phyloP scores from a whole-genome alignment of 2,329 filamentous ascomycete genomes.

The Penicillium sp. region DNA sequence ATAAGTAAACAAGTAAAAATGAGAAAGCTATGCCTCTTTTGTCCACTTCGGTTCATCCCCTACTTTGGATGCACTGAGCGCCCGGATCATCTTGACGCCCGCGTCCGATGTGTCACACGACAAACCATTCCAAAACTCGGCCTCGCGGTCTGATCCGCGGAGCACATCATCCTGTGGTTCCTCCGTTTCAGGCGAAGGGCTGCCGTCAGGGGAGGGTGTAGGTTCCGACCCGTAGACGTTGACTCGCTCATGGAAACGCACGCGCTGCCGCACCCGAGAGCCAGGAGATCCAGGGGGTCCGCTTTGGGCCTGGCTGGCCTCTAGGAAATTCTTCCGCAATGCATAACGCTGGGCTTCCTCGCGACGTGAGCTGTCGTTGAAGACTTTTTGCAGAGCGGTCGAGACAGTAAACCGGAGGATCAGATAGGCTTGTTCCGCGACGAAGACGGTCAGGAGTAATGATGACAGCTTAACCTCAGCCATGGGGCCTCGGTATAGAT shows the following conservation, averaged over 20 bases:
- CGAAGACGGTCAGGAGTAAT: conserved; percentile 73
- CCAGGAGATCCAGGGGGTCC: conserved; percentile 11
- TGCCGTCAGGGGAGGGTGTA: conserved; percentile 27
- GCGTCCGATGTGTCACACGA: conserved; percentile 53
- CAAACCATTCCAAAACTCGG: conserved; percentile 56
- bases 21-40: conserved; percentile 15
- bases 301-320: conserved; percentile 30
- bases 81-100: conserved; percentile 53
- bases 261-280: conserved; percentile 23
- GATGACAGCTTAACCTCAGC: conserved; percentile 72
- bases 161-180: conserved; percentile 26
- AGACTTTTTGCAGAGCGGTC: conserved; percentile 71
- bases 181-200: conserved; percentile 14
- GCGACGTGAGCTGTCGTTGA: conserved; percentile 78
- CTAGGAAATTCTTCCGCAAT: conserved; percentile 73
- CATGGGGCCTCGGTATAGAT: conserved; percentile 73
- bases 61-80: conserved; percentile 33
- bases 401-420: conserved; percentile 69
- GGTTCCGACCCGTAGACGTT: conserved; percentile 32
- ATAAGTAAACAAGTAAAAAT: background rate
- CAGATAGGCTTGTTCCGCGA: conserved; percentile 84
- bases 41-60: conserved; percentile 8
- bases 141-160: conserved; percentile 41
- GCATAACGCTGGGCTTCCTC: conserved; percentile 76
- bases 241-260: conserved; percentile 36